phyloP scores from a whole-genome alignment of 2,329 filamentous ascomycete species.

The Curvularia sp. region DNA sequence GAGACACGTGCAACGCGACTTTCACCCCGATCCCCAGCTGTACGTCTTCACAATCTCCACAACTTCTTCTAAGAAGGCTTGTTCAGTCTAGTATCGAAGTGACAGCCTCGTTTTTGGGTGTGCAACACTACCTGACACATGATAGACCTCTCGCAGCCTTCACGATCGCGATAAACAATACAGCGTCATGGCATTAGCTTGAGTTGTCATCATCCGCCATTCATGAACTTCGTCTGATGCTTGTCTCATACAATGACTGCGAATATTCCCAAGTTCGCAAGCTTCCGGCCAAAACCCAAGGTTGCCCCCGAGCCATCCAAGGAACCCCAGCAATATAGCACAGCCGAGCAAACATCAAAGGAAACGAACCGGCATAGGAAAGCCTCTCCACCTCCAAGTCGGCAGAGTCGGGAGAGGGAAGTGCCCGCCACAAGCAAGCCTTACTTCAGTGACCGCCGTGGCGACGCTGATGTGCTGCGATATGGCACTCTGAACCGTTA shows the following conservation, averaged over 20 bases:
- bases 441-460: constrained; percentile 67
- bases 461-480: constrained; percentile 75
- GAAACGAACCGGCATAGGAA: constrained; percentile 6
- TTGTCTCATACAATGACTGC: constrained; percentile 29
- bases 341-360: constrained; percentile 11
- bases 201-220: background rate
- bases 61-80: background rate
- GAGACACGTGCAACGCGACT: constrained; percentile 19
- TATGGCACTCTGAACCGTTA: constrained; percentile 79
- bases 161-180: background rate
- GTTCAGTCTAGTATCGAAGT: background rate
- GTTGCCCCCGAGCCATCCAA: constrained; percentile 15
- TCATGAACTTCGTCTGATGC: background rate
- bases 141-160: background rate
- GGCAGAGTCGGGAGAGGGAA: constrained; percentile 9
- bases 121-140: background rate
- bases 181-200: background rate
- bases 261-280: constrained; percentile 73
- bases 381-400: constrained; percentile 49
- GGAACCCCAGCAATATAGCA: constrained; percentile 22
- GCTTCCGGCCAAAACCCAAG: constrained; percentile 67
- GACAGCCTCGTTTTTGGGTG: no score
- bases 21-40: constrained; percentile 12
- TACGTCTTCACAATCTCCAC: background rate
- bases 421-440: constrained; percentile 12